These are phyloP conservation scores for Globisporangium recalcitrans DNA, from an alignment of 352 stramenopile genomes.

Conservation along the genomic window DNA sequence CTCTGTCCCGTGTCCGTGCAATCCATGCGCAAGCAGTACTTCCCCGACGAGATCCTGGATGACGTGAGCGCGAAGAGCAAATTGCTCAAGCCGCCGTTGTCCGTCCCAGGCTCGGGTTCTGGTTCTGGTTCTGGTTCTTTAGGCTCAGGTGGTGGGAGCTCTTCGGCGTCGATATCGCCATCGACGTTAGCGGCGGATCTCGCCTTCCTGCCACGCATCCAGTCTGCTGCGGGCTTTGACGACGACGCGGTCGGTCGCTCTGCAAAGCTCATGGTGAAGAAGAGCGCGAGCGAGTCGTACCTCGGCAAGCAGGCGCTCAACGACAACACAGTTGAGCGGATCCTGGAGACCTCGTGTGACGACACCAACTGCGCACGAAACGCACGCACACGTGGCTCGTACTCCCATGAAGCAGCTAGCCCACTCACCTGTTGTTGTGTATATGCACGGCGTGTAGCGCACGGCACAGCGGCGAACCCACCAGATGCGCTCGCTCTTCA, in stretches of 20 bases:
- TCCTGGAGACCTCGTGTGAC: constrained; percentile 25
- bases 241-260: not conserved
- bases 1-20: constrained; percentile 64
- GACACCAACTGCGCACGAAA: constrained; percentile 9
- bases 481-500: constrained; percentile 68
- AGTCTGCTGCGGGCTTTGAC: constrained; percentile 15
- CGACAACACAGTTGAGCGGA: constrained; percentile 60
- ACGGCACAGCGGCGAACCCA: constrained; percentile 35
- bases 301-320: constrained; percentile 38
- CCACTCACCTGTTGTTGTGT: not conserved
- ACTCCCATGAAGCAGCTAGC: not conserved
- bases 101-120: not conserved
- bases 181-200: constrained; percentile 14
- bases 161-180: constrained; percentile 2
- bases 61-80: constrained; percentile 39
- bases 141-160: not conserved
- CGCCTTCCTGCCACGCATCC: constrained; percentile 24
- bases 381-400: not conserved
- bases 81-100: constrained; percentile 11
- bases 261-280: constrained; percentile 18
- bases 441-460: constrained; percentile 3
- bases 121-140: not conserved
- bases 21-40: constrained; percentile 57
- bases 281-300: constrained; percentile 49
- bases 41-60: constrained; percentile 73